Conservation (phyloP, 345 rosid genomes). For the Bruguiera gymnorhiza region DNA sequence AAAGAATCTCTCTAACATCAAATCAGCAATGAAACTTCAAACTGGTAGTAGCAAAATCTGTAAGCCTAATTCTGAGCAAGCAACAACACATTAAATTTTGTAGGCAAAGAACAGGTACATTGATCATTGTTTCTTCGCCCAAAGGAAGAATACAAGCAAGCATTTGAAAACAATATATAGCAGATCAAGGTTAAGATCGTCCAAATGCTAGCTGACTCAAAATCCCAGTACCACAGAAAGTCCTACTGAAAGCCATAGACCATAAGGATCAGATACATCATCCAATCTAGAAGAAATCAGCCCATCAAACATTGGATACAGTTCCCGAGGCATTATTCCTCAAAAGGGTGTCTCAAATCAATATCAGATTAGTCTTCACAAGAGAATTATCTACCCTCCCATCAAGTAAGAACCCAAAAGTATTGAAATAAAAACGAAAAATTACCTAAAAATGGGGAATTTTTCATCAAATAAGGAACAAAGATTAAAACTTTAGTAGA, state of each 20-base stretch:
- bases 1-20: background rate
- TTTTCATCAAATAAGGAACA: background rate
- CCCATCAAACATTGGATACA: background rate
- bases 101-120: background rate
- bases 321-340: background rate
- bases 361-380: slow-evolving; percentile 3
- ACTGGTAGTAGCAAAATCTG: background rate
- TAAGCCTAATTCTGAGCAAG: background rate
- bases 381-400: slow-evolving; percentile 1
- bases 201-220: slow-evolving; percentile 1
- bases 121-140: background rate
- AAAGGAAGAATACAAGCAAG: background rate
- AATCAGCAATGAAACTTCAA: background rate
- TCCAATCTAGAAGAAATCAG: background rate
- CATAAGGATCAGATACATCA: slow-evolving; percentile 6
- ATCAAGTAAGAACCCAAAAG: background rate
- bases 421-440: background rate
- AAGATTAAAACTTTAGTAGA: slow-evolving; percentile 3
- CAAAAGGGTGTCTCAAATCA: slow-evolving; percentile 2
- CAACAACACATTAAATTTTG: slow-evolving; percentile 5
- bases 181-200: background rate
- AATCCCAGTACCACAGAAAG: background rate
- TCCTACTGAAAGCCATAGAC: background rate
- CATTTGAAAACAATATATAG: background rate
- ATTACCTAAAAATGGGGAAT: background rate